Percentiles rank a stretch among this genome's conserved stretches.
Evolutionary conservation across 345 rosid genomes (phyloP).

Genomic region (Carallia brachiata): DNA sequence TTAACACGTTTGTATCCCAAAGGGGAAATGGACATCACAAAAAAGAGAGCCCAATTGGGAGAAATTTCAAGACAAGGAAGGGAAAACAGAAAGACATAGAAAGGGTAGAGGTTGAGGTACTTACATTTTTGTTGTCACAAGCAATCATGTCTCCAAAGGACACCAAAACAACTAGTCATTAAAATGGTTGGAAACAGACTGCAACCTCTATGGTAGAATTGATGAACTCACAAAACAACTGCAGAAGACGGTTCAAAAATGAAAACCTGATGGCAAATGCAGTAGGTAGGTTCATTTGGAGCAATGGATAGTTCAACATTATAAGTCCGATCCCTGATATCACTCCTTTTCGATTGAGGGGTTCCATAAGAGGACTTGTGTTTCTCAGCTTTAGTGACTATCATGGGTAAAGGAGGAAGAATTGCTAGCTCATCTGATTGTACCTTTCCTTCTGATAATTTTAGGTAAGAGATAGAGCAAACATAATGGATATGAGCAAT

Average conservation of each 20-base stretch:
- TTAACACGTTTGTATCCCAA: too few species aligned
- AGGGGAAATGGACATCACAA: too few species aligned
- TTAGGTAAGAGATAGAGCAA: not conserved
- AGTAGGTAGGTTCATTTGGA: constrained; percentile 95
- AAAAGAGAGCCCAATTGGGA: too few species aligned
- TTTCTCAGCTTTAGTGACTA: constrained; percentile 68
- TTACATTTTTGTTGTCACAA: constrained; percentile 92
- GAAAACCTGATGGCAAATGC: constrained; percentile 94
- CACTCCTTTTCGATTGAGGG: constrained; percentile 78
- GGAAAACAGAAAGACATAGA: not conserved
- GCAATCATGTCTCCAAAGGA: constrained; percentile 99
- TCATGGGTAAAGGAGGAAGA: constrained; percentile 76
- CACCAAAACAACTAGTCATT: constrained; percentile 44
- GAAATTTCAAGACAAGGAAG: too few species aligned
- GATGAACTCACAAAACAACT: not conserved
- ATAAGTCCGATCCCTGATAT: constrained; percentile 64
- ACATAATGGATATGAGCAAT: not conserved
- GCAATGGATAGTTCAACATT: constrained; percentile 81
- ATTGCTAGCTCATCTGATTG: constrained; percentile 84
- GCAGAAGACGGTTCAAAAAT: constrained; percentile 6
- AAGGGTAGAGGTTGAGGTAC: constrained; percentile 24
- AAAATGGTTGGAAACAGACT: constrained; percentile 8
- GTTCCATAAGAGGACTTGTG: constrained; percentile 61
- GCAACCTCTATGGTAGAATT: constrained; percentile 7
- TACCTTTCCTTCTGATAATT: constrained; percentile 74